Conservation (phyloP, 2,329 filamentous ascomycete genomes). For the Coniosporium tulheliwenetii region DNA sequence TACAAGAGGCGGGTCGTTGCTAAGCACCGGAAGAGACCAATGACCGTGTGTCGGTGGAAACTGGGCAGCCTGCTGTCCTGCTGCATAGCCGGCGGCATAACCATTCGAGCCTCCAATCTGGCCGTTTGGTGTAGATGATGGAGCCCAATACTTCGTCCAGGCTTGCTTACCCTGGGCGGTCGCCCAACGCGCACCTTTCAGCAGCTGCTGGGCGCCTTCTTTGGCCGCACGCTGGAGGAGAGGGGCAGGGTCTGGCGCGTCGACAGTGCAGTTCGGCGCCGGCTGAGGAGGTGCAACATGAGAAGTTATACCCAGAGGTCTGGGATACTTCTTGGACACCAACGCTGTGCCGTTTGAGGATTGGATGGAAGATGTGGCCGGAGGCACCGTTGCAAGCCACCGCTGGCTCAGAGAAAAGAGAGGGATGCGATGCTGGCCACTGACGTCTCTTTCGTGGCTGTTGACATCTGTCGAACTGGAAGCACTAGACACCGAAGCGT, state of each 20-base stretch:
- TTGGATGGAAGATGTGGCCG: conserved; percentile 53
- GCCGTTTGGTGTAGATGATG: conserved; percentile 4
- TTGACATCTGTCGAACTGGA: conserved; percentile 18
- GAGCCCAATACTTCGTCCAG: conserved; percentile 69
- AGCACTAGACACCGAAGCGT: conserved; percentile 13
- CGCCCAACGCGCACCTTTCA: conserved; percentile 60
- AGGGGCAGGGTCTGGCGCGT: conserved; percentile 56
- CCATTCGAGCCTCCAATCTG: neutral
- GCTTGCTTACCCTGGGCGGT: conserved; percentile 62
- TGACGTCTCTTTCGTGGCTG: conserved; percentile 14
- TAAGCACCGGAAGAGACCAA: conserved; percentile 35
- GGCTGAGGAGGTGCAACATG: conserved; percentile 57
- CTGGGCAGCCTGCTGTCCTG: conserved; percentile 21
- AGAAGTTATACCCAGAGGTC: conserved; percentile 38
- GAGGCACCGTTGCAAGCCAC: conserved; percentile 66
- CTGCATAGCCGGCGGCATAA: neutral
- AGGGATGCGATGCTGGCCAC: conserved; percentile 37
- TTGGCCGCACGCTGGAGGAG: conserved; percentile 64
- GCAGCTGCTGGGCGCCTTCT: conserved; percentile 63
- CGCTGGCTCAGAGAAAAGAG: conserved; percentile 54
- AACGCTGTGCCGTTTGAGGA: conserved; percentile 52
- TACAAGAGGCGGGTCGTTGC: conserved; percentile 52
- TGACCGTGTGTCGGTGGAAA: conserved; percentile 66
- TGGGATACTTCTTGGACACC: conserved; percentile 32
- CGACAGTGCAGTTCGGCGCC: conserved; percentile 48